Percentiles rank a stretch among this genome's conserved stretches.
phyloP scores from a whole-genome alignment of 2,329 filamentous ascomycete genomes.

The Colletotrichum somersetense region DNA sequence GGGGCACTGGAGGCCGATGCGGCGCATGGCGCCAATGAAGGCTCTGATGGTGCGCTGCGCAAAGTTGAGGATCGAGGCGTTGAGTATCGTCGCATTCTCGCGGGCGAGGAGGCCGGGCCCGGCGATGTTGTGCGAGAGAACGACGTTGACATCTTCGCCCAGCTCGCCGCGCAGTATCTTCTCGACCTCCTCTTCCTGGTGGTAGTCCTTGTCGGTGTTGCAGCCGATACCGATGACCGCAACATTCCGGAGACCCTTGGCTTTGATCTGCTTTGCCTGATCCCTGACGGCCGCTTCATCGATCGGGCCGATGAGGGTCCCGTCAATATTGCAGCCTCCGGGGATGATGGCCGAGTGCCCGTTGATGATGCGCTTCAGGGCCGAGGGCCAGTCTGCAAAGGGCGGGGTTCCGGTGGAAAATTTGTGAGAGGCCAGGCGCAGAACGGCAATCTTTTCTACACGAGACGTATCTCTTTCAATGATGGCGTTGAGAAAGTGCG shows the following conservation, averaged over 20 bases:
- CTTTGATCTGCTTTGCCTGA: slow-evolving; percentile 43
- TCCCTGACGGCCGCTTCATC: slow-evolving; percentile 35
- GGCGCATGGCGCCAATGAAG: slow-evolving; percentile 59
- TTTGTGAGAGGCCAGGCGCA: slow-evolving; percentile 64
- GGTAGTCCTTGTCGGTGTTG: slow-evolving; percentile 66
- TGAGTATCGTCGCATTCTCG: slow-evolving; percentile 67
- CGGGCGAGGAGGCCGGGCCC: slow-evolving; percentile 59
- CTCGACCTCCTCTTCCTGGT: slow-evolving; percentile 64
- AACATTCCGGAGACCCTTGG: slow-evolving; percentile 54
- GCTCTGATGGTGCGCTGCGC: slow-evolving; percentile 60
- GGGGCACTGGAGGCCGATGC: slow-evolving; percentile 53
- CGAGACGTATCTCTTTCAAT: slow-evolving; percentile 64
- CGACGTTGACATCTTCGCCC: slow-evolving; percentile 44
- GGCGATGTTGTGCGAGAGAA: slow-evolving; percentile 51
- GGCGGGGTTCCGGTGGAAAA: slow-evolving; percentile 65
- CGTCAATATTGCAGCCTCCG: slow-evolving; percentile 45
- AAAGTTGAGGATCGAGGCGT: slow-evolving; percentile 62
- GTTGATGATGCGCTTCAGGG: slow-evolving; percentile 54
- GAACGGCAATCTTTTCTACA: slow-evolving; percentile 64
- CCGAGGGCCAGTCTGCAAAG: slow-evolving; percentile 66
- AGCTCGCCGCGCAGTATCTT: slow-evolving; percentile 61
- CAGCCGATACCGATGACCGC: slow-evolving; percentile 70
- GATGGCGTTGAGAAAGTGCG: slow-evolving; percentile 71
- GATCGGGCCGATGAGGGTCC: slow-evolving; percentile 42
- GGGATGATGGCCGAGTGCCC: slow-evolving; percentile 43